Evolutionary conservation across 2,329 filamentous ascomycete genomes (phyloP).

Genomic region (Cladobotryum protrusum): DNA sequence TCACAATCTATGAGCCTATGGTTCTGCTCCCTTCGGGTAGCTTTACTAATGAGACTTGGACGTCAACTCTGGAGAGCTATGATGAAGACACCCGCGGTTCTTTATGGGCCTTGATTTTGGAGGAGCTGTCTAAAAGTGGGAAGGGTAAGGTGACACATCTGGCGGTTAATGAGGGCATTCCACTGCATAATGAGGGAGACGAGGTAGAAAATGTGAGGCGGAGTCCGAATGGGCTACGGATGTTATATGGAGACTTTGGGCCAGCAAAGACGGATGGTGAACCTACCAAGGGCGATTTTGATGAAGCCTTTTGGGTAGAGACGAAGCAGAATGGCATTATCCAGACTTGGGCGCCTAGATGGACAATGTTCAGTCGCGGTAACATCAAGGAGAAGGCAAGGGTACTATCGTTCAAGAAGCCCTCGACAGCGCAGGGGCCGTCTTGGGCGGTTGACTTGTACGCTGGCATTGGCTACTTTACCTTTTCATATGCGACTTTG

Average conservation of each 20-base stretch:
- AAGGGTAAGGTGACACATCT: slow-evolving; percentile 46
- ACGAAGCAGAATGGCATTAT: slow-evolving; percentile 71
- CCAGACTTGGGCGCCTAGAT: slow-evolving; percentile 81
- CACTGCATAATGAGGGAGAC: slow-evolving; percentile 31
- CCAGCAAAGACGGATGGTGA: slow-evolving; percentile 26
- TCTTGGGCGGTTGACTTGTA: slow-evolving; percentile 72
- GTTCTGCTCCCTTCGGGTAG: slow-evolving; percentile 53
- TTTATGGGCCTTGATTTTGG: slow-evolving; percentile 47
- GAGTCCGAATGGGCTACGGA: slow-evolving; percentile 62
- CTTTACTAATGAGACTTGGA: slow-evolving; percentile 42
- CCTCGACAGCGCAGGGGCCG: slow-evolving; percentile 14
- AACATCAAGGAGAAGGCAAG: slow-evolving; percentile 86
- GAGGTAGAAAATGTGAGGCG: slow-evolving; percentile 62
- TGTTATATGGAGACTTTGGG: slow-evolving; percentile 71
- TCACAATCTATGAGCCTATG: slow-evolving; percentile 56
- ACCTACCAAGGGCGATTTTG: slow-evolving; percentile 49
- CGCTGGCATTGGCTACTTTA: slow-evolving; percentile 90
- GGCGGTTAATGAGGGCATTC: slow-evolving; percentile 57
- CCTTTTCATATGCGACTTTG: slow-evolving; percentile 70
- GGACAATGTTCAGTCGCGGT: slow-evolving; percentile 91
- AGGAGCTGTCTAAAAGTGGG: slow-evolving; percentile 36
- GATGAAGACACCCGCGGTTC: slow-evolving; percentile 18
- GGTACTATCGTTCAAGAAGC: slow-evolving; percentile 48
- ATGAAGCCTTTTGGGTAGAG: slow-evolving; percentile 68
- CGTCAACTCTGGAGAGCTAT: slow-evolving; percentile 24